These are phyloP conservation scores for Ceriops tagal DNA, from an alignment of 345 rosid species.

Conservation along the genomic window DNA sequence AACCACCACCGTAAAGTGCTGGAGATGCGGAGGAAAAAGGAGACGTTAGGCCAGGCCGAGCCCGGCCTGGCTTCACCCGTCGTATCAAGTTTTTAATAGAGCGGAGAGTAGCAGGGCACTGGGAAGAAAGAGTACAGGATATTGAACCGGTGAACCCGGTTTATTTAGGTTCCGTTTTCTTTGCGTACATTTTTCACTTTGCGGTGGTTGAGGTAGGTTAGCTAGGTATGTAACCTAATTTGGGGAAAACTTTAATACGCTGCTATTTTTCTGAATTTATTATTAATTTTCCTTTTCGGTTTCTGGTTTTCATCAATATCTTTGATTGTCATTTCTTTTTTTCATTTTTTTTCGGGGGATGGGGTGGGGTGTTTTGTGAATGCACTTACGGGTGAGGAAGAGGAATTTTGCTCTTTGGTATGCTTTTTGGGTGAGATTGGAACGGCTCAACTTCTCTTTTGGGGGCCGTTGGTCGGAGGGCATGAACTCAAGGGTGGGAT, in stretches of 20 bases:
- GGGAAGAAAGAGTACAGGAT: constrained; percentile 13
- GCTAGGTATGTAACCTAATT: constrained; percentile 34
- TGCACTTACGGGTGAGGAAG: no score
- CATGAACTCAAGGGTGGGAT: constrained; percentile 29
- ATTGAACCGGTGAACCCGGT: constrained; percentile 12
- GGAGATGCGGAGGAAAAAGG: constrained; percentile 74
- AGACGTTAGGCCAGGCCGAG: constrained; percentile 26
- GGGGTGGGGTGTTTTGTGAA: not conserved
- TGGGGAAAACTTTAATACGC: constrained; percentile 21
- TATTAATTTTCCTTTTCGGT: not conserved
- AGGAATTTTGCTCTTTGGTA: not conserved
- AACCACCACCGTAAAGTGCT: constrained; percentile 87
- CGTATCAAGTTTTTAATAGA: constrained; percentile 55
- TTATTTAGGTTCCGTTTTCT: constrained; percentile 15
- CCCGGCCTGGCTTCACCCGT: constrained; percentile 30
- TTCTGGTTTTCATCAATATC: not conserved
- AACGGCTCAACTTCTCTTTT: constrained; percentile 15
- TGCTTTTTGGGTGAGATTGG: constrained; percentile 3
- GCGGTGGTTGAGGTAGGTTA: constrained; percentile 40
- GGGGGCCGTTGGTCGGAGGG: constrained; percentile 34
- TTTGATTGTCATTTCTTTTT: not conserved
- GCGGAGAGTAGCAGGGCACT: not conserved
- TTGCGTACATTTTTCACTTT: constrained; percentile 23
- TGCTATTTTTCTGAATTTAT: constrained; percentile 1
- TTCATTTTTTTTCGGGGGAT: not conserved